phyloP scores from a whole-genome alignment of 1,139 yeast genomes.

The Magnusiomyces suaveolens region DNA sequence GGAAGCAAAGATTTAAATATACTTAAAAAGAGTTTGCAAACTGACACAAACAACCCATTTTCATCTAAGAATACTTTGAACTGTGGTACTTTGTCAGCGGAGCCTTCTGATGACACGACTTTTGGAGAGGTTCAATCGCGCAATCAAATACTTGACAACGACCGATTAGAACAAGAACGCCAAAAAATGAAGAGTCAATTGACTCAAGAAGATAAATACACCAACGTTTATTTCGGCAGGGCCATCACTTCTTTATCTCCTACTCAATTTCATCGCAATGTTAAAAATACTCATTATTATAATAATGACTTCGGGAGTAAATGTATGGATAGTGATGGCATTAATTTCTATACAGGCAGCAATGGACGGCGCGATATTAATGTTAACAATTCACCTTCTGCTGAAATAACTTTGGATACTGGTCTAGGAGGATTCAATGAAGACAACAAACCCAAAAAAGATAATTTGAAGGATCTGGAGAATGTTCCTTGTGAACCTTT shows the following conservation, averaged over 20 bases:
- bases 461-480: background rate
- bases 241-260: no score
- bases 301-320: no score
- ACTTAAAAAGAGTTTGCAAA: background rate
- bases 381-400: background rate
- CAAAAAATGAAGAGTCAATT: no score
- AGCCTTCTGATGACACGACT: no score
- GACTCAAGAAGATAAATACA: no score
- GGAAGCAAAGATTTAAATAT: background rate
- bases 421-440: background rate
- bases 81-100: background rate
- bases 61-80: background rate
- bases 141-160: no score
- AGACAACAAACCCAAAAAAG: background rate
- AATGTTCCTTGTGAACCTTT: constrained; percentile 1
- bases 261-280: no score
- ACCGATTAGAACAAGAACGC: no score
- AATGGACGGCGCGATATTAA: background rate
- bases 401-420: background rate
- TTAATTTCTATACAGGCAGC: background rate
- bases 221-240: no score
- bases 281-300: no score
- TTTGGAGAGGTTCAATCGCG: no score
- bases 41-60: background rate
- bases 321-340: background rate